Conservation (phyloP, 1,284 basidiomycete genomes). For the Neonothopanus nambi region DNA sequence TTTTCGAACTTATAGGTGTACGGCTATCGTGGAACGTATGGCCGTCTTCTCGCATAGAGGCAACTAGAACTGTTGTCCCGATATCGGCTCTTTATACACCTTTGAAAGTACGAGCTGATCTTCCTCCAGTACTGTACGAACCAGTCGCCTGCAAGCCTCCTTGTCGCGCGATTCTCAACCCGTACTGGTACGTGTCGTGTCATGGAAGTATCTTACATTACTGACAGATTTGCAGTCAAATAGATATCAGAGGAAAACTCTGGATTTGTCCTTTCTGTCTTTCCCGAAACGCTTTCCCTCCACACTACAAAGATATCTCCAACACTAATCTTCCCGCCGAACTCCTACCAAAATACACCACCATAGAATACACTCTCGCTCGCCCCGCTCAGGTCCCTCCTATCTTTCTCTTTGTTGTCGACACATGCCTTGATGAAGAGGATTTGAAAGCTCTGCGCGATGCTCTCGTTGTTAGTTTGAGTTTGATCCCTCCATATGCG, state of each 20-base stretch:
- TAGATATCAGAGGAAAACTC: slow-evolving; percentile 96
- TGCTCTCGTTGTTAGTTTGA: slow-evolving; percentile 90
- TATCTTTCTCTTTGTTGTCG: slow-evolving; percentile 95
- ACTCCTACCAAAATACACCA: slow-evolving; percentile 96
- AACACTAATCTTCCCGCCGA: slow-evolving; percentile 96
- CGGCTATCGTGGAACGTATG: slow-evolving; percentile 98
- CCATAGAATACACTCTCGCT: slow-evolving; percentile 97
- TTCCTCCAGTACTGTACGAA: slow-evolving; percentile 96
- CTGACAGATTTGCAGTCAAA: slow-evolving; percentile 66
- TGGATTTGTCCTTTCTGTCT: slow-evolving; percentile 99
- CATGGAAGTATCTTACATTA: slow-evolving; percentile 14
- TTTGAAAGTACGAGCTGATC: slow-evolving; percentile 91
- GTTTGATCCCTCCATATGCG: slow-evolving; percentile 90
- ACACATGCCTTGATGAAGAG: slow-evolving; percentile 96
- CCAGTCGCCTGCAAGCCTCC: slow-evolving; percentile 98
- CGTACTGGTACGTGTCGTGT: slow-evolving; percentile 78
- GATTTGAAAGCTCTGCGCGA: slow-evolving; percentile 95
- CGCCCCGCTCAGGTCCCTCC: slow-evolving; percentile 92
- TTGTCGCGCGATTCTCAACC: slow-evolving; percentile 96
- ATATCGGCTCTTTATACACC: slow-evolving; percentile 98
- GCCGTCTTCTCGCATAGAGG: slow-evolving; percentile 97
- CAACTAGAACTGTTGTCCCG: slow-evolving; percentile 96
- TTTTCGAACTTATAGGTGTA: slow-evolving; percentile 56
- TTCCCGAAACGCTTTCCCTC: slow-evolving; percentile 94
- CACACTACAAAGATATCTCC: slow-evolving; percentile 99